Conservation (phyloP, 495 filamentous ascomycete genomes). For the Penicillium desertorum region DNA sequence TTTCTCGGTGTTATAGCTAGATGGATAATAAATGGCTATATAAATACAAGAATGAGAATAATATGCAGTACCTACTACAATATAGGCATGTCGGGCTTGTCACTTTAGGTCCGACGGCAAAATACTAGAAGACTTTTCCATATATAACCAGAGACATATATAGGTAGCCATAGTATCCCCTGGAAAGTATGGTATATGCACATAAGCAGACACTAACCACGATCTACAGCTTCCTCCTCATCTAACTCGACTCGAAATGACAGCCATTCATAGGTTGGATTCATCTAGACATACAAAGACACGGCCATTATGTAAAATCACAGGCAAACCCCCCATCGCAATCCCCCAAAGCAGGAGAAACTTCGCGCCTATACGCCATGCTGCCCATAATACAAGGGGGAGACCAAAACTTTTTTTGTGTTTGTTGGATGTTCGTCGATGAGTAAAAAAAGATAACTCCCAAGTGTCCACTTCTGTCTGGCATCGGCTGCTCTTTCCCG, state of each 20-base stretch:
- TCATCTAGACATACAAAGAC: constrained; percentile 27
- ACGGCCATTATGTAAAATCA: constrained; percentile 29
- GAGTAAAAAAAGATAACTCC: constrained; percentile 18
- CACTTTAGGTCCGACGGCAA: neutral
- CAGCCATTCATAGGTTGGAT: constrained; percentile 24
- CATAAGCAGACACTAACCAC: neutral
- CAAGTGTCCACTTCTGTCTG: constrained; percentile 15
- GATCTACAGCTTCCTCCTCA: neutral
- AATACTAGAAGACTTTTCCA: neutral
- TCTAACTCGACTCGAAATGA: neutral
- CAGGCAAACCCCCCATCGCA: constrained; percentile 25
- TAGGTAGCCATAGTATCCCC: neutral
- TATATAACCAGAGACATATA: neutral
- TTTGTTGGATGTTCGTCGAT: constrained; percentile 20
- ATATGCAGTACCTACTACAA: too few relatives aligned
- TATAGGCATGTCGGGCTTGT: neutral
- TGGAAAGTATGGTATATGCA: too few relatives aligned
- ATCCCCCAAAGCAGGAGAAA: constrained; percentile 28
- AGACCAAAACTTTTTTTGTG: constrained; percentile 32
- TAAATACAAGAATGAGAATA: too few relatives aligned
- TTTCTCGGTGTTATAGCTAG: too few relatives aligned
- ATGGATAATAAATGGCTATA: too few relatives aligned
- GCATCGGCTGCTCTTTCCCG: constrained; percentile 2
- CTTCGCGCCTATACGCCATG: constrained; percentile 48
- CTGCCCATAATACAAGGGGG: constrained; percentile 45